Evolutionary conservation across 1,284 basidiomycete genomes (phyloP), one percentile per base, ranked within the genome.

Genomic region (Polyporus tsugae): DNA sequence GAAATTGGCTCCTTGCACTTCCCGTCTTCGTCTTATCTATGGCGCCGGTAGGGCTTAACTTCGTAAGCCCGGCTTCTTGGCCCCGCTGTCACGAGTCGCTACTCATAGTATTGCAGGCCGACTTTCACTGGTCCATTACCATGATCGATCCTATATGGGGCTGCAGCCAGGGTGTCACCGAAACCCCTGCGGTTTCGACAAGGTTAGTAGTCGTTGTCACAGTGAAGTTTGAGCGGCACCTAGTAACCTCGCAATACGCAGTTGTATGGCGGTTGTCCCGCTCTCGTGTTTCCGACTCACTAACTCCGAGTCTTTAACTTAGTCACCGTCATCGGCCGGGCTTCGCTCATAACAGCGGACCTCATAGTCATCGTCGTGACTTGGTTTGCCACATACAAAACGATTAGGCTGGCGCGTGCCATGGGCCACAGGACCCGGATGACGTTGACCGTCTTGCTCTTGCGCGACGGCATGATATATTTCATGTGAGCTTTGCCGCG

Each of bases 31-130:
- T 58, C 0, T 36, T 69, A 1, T 62, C 68, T 0, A 25, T 61
- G 15, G 59, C 33, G 10, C 66, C 66, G 9, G 17, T 64, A 5
- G 39, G 4, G n/a, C 29, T 61, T 9, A 67, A 67, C 44, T 35
- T 63, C 53, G 65, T 63, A 53, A 9, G 65, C 25, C 7, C 10
- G 1, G 3, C 13, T 60, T 33, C 41, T 11, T 57, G n/a, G n/a
- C n/a, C n/a, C n/a, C n/a, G n/a, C n/a, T n/a, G n/a, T n/a, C n/a
- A n/a, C n/a, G n/a, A n/a, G n/a, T n/a, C n/a, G n/a, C n/a, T n/a
- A n/a, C n/a, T n/a, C n/a, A n/a, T n/a, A n/a, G 25, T 22, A 25
- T 25, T 38, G 35, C 13, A 62, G 61, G 46, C 49, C 6, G 61
- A 62, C 36, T 62, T 62, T 22, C 46, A 17, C 25, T 62, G 25